Evolutionary conservation across 31 red algal species (phyloP), one percentile per base, ranked within the genome.

Genomic region (Pterothamnion heteromorphum): DNA sequence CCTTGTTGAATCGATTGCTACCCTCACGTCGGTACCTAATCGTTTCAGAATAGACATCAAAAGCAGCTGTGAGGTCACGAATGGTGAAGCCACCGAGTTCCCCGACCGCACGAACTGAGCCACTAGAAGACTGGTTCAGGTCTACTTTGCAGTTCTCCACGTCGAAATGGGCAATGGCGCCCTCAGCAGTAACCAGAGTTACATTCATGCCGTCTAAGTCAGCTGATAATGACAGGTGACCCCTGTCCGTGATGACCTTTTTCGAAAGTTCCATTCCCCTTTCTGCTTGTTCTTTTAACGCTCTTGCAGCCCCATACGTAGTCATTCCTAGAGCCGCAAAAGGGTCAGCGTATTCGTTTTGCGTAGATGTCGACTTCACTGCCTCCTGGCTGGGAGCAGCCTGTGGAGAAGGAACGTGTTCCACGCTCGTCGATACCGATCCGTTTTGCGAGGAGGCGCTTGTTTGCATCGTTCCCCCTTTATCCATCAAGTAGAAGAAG

Each of bases 301-400:
- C 91, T 91, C 86, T 57, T 23, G 94, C 96, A 41, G 96, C 96
- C 24, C 89, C 93, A 24, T 92, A 95, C 2, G 94, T 95, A 24
- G 94, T 97, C 86, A 92, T 97, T n/a, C 96, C 96, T 35, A 97
- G 44, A 24, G 96, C 91, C 3, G 92, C 90, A 85, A 97, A 97
- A 9, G 96, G 93, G 71, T 97, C 96, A 36, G 92, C 44, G 36
- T 97, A 97, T 74, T 92, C 93, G 23, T 88, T 91, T 80, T 78
- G 74, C 14, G 9, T n/a, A 64, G n/a, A n/a, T n/a, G n/a, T n/a
- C n/a, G n/a, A n/a, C n/a, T n/a, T n/a, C n/a, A n/a, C n/a, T n/a
- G n/a, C n/a, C n/a, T n/a, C n/a, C n/a, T n/a, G n/a, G n/a, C n/a
- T n/a, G n/a, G n/a, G n/a, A n/a, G n/a, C n/a, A n/a, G n/a, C n/a